Evolutionary conservation across 768 basidiomycete species (phyloP).

Genomic region (Lactarius sp.): DNA sequence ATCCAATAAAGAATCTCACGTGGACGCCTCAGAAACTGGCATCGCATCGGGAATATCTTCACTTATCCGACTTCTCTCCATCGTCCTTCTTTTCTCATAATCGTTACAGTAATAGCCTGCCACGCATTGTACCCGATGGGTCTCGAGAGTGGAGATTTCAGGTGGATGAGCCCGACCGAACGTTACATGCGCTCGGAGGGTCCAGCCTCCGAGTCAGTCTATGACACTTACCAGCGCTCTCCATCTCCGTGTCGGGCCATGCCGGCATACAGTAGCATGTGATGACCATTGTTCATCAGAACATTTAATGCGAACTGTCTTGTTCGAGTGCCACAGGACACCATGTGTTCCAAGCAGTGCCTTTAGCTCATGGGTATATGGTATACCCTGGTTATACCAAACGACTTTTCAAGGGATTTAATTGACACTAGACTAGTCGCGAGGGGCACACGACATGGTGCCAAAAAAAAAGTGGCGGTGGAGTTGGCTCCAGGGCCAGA

Average conservation of each 20-base stretch:
- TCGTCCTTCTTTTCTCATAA: too few species aligned
- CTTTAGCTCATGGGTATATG: neutral
- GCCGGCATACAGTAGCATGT: conserved; percentile 3
- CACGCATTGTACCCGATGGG: too few species aligned
- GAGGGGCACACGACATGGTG: neutral
- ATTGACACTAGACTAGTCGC: neutral
- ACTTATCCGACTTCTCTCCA: too few species aligned
- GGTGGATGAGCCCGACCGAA: too few species aligned
- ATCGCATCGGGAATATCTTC: too few species aligned
- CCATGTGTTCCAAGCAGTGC: neutral
- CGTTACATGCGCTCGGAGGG: too few species aligned
- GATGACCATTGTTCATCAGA: neutral
- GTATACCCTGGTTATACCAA: neutral
- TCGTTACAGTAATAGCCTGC: too few species aligned
- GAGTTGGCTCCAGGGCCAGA: neutral
- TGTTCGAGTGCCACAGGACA: neutral
- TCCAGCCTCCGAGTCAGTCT: too few species aligned
- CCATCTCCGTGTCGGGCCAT: neutral
- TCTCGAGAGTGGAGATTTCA: too few species aligned
- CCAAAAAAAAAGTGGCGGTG: neutral
- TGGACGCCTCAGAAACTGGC: neutral
- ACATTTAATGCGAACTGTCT: neutral
- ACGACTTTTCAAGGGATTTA: neutral
- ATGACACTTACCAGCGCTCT: neutral
- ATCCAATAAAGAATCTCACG: neutral